phyloP scores from a whole-genome alignment of 352 stramenopile genomes.

The Phytophthora hybrid region DNA sequence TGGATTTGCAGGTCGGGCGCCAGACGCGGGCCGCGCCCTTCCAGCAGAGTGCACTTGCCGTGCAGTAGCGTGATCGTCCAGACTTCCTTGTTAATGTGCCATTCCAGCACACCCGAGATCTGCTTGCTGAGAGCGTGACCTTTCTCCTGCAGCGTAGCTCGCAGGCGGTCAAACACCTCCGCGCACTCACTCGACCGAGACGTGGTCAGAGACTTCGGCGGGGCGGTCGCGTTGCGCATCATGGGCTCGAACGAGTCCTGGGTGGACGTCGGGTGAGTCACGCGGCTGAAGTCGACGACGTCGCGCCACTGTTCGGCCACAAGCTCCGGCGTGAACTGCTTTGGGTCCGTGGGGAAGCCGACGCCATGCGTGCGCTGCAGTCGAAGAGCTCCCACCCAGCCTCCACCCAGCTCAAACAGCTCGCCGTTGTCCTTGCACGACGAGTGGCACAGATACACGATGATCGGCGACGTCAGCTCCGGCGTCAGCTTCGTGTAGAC shows the following conservation, averaged over 20 bases:
- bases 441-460: conserved; percentile 70
- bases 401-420: conserved; percentile 72
- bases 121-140: conserved; percentile 58
- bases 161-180: conserved; percentile 66
- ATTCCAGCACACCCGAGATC: conserved; percentile 70
- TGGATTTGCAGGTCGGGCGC: conserved; percentile 65
- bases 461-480: conserved; percentile 70
- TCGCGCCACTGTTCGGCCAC: conserved; percentile 77
- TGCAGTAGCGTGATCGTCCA: conserved; percentile 73
- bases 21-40: conserved; percentile 58
- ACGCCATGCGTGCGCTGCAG: conserved; percentile 76
- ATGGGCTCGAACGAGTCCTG: conserved; percentile 82
- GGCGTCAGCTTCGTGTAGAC: conserved; percentile 64
- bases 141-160: conserved; percentile 51
- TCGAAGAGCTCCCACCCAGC: conserved; percentile 73
- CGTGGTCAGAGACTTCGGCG: conserved; percentile 64
- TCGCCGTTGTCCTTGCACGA: conserved; percentile 62
- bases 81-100: conserved; percentile 76
- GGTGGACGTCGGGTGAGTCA: conserved; percentile 73
- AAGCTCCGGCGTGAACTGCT: conserved; percentile 67
- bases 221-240: conserved; percentile 70
- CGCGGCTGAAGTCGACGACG: conserved; percentile 68
- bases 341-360: conserved; percentile 66
- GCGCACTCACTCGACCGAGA: conserved; percentile 61
- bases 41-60: conserved; percentile 54